Conservation (phyloP, 1,284 basidiomycete genomes). For the Inonotus hispidus region DNA sequence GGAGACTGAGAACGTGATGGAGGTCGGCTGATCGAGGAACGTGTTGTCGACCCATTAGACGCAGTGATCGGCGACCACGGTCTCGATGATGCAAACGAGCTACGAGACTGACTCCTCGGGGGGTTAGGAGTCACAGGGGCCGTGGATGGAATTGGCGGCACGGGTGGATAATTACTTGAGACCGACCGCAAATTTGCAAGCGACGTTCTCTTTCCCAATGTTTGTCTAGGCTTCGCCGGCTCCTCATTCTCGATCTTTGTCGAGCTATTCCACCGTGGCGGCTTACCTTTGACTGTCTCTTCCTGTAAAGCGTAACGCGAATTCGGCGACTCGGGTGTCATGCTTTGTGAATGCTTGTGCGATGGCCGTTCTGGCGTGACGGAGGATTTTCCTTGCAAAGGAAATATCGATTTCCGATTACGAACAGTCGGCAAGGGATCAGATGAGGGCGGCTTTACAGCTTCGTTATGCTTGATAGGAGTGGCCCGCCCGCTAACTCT, state of each 20-base stretch:
- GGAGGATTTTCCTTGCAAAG: constrained; percentile 36
- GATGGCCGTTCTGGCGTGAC: constrained; percentile 50
- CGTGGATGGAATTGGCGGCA: constrained; percentile 45
- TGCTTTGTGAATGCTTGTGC: constrained; percentile 65
- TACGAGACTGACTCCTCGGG: constrained; percentile 61
- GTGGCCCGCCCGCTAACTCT: constrained; percentile 37
- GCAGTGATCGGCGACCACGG: constrained; percentile 76
- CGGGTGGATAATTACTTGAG: constrained; percentile 15
- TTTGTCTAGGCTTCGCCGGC: constrained; percentile 40
- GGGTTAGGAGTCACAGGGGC: constrained; percentile 44
- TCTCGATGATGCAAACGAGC: constrained; percentile 66
- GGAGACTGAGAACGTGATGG: constrained; percentile 33
- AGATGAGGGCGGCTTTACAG: constrained; percentile 42
- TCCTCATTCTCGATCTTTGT: constrained; percentile 60
- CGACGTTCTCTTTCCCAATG: constrained; percentile 34
- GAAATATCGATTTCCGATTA: constrained; percentile 58
- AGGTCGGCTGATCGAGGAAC: constrained; percentile 43
- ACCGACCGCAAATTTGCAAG: constrained; percentile 32
- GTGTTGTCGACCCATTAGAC: constrained; percentile 56
- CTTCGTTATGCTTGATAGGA: constrained; percentile 45
- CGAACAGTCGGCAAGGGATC: constrained; percentile 47
- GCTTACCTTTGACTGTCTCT: constrained; percentile 36
- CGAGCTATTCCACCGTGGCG: constrained; percentile 68
- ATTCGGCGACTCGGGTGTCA: constrained; percentile 61
- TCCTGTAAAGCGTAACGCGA: constrained; percentile 27